Evolutionary conservation across 805 yeast genomes (phyloP).

Genomic region (Phaffomyces thermotolerans): DNA sequence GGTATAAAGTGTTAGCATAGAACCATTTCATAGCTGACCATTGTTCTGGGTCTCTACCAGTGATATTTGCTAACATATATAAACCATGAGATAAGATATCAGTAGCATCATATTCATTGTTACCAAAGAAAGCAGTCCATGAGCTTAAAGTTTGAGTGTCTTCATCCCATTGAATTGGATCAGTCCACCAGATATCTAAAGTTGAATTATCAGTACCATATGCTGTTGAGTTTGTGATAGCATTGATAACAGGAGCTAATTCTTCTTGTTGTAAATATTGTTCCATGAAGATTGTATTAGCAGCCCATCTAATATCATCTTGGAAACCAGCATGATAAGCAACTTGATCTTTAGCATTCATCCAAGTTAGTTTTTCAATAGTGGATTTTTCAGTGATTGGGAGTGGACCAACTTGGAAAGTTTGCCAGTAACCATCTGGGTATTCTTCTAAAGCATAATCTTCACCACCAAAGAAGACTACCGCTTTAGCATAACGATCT

Average conservation of each 20-base stretch:
- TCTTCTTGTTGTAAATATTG: conserved; percentile 8
- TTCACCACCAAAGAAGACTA: conserved; percentile 21
- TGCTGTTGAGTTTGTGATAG: conserved; percentile 12
- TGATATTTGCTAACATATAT: conserved; percentile 15
- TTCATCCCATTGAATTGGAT: conserved; percentile 16
- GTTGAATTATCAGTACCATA: conserved; percentile 18
- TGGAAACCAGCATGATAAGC: conserved; percentile 16
- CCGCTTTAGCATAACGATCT: conserved; percentile 18
- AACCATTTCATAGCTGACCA: conserved; percentile 17
- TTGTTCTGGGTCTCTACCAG: conserved; percentile 17
- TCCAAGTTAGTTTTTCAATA: conserved; percentile 12
- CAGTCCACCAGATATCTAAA: conserved; percentile 20
- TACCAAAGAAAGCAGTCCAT: conserved; percentile 18
- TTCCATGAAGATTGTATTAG: conserved; percentile 6
- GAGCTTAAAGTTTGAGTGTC: conserved; percentile 11
- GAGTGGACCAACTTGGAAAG: conserved; percentile 20
- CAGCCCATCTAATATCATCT: conserved; percentile 12
- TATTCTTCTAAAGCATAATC: conserved; percentile 16
- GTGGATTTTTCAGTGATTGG: conserved; percentile 9
- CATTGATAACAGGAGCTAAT: conserved; percentile 11
- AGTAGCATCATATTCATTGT: conserved; percentile 16
- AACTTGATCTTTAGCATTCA: conserved; percentile 16
- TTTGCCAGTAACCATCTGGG: conserved; percentile 22
- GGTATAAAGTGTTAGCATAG: conserved; percentile 18
- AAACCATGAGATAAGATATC: conserved; percentile 21